Evolutionary conservation across 306 rosid species (phyloP), one percentile per base, ranked within the genome.

Genomic region (Vicia villosa): DNA sequence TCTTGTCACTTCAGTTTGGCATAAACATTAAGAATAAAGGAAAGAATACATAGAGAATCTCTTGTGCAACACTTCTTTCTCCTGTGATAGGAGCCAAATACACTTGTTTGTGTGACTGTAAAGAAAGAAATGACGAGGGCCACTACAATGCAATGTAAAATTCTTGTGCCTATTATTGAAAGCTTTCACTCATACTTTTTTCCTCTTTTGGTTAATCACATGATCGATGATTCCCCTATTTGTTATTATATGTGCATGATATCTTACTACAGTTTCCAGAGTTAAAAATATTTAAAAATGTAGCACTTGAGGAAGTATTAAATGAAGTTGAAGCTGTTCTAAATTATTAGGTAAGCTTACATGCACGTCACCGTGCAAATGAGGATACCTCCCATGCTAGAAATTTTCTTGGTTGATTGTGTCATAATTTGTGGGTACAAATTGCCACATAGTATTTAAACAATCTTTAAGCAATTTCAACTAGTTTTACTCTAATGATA

Each of bases 181-280:
- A 37, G 66, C 66, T 41, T 74, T 73, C 61, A 37, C 56, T 19
- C 36, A 45, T 46, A 34, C 28, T 28, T 74, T 70, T 10, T 15
- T 34, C 77, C 72, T 67, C 34, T 77, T 83, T 69, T 26, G 49
- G 80, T 68, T 63, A 34, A 34, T 34, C 10, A 61, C 73, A 26
- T 37, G 49, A 61, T 17, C 40, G 49, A 70, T 78, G 73, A 80
- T 77, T 82, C 78, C 66, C 63, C 54, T 54, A 50, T 70, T 59
- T 36, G 61, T 61, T 83, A 84, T 86, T 84, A 84, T 69, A 63
- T 64, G 21, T 83, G 60, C 85, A 76, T 70, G 80, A 66, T 43
- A 66, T 64, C 61, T 67, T 34, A 14, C 68, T 60, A 63, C 52
- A 41, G 72, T 67, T n/a, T 59, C 7, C 41, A 16, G 54, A 19